Percentiles rank a stretch among this genome's conserved stretches.
Conservation (phyloP, 345 rosid species). For the Iberis pinnata region DNA sequence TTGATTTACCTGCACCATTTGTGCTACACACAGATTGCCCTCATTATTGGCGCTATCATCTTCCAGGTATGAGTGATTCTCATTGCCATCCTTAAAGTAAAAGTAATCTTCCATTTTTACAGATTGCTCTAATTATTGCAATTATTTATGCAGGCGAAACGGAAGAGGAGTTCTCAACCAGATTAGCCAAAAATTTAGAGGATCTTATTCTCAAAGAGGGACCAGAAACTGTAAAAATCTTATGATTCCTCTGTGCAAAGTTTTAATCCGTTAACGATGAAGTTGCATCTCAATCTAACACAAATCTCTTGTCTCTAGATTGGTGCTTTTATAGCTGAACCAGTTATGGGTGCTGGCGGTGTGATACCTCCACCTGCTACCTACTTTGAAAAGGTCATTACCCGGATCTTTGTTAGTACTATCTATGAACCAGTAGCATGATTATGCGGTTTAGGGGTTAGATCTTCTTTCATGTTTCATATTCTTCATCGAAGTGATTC, state of each 20-base stretch:
- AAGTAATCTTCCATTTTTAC: not conserved
- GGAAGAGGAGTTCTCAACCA: constrained; percentile 86
- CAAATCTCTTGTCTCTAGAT: constrained; percentile 41
- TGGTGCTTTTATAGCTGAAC: constrained; percentile 95
- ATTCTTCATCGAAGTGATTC: not conserved
- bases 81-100: not conserved
- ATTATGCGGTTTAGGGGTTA: not conserved
- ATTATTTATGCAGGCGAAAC: constrained; percentile 65
- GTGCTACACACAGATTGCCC: constrained; percentile 93
- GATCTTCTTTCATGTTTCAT: not conserved
- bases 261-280: not conserved
- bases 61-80: constrained; percentile 49
- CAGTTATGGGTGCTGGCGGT: constrained; percentile 98
- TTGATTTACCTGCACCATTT: constrained; percentile 95
- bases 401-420: not conserved
- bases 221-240: constrained; percentile 68
- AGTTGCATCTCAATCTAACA: constrained; percentile 18
- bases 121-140: not conserved
- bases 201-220: constrained; percentile 89
- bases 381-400: constrained; percentile 79
- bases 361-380: constrained; percentile 94
- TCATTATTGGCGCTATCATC: constrained; percentile 96
- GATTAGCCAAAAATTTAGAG: constrained; percentile 83
- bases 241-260: not conserved
- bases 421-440: not conserved